phyloP scores from a whole-genome alignment of 2,329 filamentous ascomycete genomes.

The Pyrenochaeta sp. region DNA sequence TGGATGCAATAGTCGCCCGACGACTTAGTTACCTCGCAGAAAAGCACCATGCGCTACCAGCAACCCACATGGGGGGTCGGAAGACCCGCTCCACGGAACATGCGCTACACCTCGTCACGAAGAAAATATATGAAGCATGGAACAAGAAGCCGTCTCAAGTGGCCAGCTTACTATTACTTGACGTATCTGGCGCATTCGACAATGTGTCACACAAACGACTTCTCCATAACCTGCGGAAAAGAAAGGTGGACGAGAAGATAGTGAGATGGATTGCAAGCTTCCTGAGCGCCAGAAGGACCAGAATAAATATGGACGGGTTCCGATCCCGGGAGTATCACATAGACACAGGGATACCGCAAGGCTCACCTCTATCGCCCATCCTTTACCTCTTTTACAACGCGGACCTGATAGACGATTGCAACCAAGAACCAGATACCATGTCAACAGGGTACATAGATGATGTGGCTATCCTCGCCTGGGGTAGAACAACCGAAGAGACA shows the following conservation, averaged over 20 bases:
- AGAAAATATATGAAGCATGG: slow-evolving; percentile 33
- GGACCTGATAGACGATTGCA: slow-evolving; percentile 33
- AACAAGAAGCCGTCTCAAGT: slow-evolving; percentile 20
- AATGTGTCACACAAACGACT: slow-evolving; percentile 31
- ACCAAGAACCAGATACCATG: slow-evolving; percentile 11
- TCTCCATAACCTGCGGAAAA: slow-evolving; percentile 27
- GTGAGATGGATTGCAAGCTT: slow-evolving; percentile 28
- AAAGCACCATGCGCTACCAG: slow-evolving; percentile 27
- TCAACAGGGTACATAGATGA: slow-evolving; percentile 34
- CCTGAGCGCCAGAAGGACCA: slow-evolving; percentile 18
- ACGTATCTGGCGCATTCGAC: slow-evolving; percentile 42
- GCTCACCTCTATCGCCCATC: slow-evolving; percentile 40
- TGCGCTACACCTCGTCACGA: slow-evolving; percentile 33
- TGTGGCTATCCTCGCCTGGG: slow-evolving; percentile 23
- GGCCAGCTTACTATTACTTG: slow-evolving; percentile 39
- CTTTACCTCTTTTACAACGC: slow-evolving; percentile 45
- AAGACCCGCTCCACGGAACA: slow-evolving; percentile 31
- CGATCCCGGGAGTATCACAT: slow-evolving; percentile 15
- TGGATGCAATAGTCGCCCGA: slow-evolving; percentile 33
- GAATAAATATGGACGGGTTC: slow-evolving; percentile 20
- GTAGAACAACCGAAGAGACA: slow-evolving; percentile 21
- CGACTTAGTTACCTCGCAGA: slow-evolving; percentile 21
- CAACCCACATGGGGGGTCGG: slow-evolving; percentile 34
- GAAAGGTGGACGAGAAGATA: slow-evolving; percentile 19
- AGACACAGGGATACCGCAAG: slow-evolving; percentile 36